Evolutionary conservation across 768 basidiomycete species (phyloP), one percentile per base, ranked within the genome.

Genomic region (Amanita pseudoporphyria): DNA sequence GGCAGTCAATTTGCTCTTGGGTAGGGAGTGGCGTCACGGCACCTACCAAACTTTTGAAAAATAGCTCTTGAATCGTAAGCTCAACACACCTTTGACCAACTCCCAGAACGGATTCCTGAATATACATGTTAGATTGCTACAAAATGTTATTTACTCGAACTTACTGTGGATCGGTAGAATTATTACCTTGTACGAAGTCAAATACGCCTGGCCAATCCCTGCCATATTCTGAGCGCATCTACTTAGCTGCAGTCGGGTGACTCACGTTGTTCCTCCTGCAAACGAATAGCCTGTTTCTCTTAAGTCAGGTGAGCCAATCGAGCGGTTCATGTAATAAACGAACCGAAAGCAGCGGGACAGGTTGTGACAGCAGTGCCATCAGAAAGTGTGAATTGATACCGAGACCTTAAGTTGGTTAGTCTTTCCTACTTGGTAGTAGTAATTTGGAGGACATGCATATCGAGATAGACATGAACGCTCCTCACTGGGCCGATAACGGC

Each of bases 171-270:
- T 60, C 60, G 3, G 81, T 77, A 18, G 76, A 72, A 59, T 87
- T 86, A 55, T 76, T 71, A 3, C 87, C 85, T 67, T 88, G 87
- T 28, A 80, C 64, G 55, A 88, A 90, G 62, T 87, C 84, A 53
- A 88, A 80, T 1, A 78, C 77, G 16, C 87, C 87, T 3, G 87
- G 86, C 0, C 87, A 86, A 63, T 89, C 87, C n/a, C 81, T 82
- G 54, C 36, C 16, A 31, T 24, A 26, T 21, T 41, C 16, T 18
- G 13, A 51, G 18, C 24, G 22, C 37, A 54, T 49, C 16, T 21
- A 21, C 7, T 42, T 14, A 30, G 24, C 30, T 30, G 37, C 13
- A 21, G 16, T 22, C 26, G 42, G 38, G 47, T 18, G 9, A 63
- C 76, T 64, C 52, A 85, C 84, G 84, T 87, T 24, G 85, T 88